Evolutionary conservation across 768 basidiomycete species (phyloP), one percentile per base, ranked within the genome.

Genomic region (Tylopilus plumbeoviolaceoides): DNA sequence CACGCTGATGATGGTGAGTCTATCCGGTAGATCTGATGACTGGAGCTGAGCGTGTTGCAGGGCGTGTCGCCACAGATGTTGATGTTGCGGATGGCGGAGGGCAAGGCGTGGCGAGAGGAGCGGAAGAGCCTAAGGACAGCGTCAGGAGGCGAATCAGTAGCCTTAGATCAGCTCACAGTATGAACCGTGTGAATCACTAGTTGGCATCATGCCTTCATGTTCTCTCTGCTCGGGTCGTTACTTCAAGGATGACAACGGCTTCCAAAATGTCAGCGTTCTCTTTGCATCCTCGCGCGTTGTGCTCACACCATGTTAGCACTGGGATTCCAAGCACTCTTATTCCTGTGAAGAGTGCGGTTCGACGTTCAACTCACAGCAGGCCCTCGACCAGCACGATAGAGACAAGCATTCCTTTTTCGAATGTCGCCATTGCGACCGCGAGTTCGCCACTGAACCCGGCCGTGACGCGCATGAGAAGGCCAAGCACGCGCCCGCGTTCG

Each of bases 181-280:
- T 18, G 12, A 58, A 62, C 56, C 60, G 60, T 63, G 54, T 5
- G 58, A 63, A 55, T 30, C 10, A 17, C 12, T 7, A 9, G 25
- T 30, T 18, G n/a, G 7, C 8, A 6, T 6, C 12, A 68, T 70
- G 66, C 31, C 52, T n/a, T 14, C 4, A 11, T 68, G 66, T 25
- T 1, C 39, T 12, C 17, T 5, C 7, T 70, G 66, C 53, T n/a
- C n/a, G n/a, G n/a, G n/a, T n/a, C n/a, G n/a, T n/a, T n/a, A n/a
- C n/a, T n/a, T n/a, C n/a, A n/a, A n/a, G n/a, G n/a, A n/a, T n/a
- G n/a, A n/a, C n/a, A n/a, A n/a, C n/a, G n/a, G n/a, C n/a, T 0
- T 68, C 15, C 28, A 12, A 11, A 49, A 46, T 58, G 66, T 70
- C 17, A 48, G 61, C 55, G 12, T 28, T n/a, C 7, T 38, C 14